These are phyloP conservation scores for Conticribra guillardii DNA, from an alignment of 108 stramenopile genomes.

Conservation along the genomic window DNA sequence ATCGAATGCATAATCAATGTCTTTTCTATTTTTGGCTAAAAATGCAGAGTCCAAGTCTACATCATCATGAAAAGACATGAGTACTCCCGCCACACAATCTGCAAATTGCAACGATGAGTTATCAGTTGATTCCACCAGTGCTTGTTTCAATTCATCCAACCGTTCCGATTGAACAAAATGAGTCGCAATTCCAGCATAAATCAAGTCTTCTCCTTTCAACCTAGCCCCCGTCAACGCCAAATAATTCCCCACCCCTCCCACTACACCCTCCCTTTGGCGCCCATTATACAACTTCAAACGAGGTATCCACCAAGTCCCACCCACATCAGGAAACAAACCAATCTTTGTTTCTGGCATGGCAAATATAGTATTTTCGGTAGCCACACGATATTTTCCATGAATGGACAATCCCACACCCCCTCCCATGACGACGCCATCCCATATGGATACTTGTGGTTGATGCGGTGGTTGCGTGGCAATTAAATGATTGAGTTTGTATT, in stretches of 20 bases:
- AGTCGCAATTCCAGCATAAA: constrained; percentile 93
- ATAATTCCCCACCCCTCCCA: constrained; percentile 84
- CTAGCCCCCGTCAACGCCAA: constrained; percentile 92
- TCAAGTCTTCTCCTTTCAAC: constrained; percentile 77
- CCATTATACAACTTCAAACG: constrained; percentile 57
- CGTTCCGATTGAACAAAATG: constrained; percentile 87
- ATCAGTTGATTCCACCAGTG: constrained; percentile 53
- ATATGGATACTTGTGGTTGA: constrained; percentile 83
- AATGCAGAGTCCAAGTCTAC: constrained; percentile 50
- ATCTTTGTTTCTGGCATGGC: constrained; percentile 99
- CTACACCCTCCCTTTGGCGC: constrained; percentile 12
- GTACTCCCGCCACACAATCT: constrained; percentile 48
- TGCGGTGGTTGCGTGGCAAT: constrained; percentile 54
- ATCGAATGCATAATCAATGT: constrained; percentile 64
- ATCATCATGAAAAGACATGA: constrained; percentile 63
- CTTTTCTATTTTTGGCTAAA: constrained; percentile 48
- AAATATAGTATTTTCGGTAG: constrained; percentile 92
- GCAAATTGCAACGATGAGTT: constrained; percentile 25
- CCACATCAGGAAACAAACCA: constrained; percentile 98
- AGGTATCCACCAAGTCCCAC: constrained; percentile 90
- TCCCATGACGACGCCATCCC: constrained; percentile 99
- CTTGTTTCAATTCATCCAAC: constrained; percentile 59
- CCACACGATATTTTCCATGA: constrained; percentile 91
- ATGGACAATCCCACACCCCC: constrained; percentile 96
- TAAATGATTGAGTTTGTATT: constrained; percentile 87